phyloP scores from a whole-genome alignment of 176 grass and related monocot species.

The Cenchrus fungigraminus region DNA sequence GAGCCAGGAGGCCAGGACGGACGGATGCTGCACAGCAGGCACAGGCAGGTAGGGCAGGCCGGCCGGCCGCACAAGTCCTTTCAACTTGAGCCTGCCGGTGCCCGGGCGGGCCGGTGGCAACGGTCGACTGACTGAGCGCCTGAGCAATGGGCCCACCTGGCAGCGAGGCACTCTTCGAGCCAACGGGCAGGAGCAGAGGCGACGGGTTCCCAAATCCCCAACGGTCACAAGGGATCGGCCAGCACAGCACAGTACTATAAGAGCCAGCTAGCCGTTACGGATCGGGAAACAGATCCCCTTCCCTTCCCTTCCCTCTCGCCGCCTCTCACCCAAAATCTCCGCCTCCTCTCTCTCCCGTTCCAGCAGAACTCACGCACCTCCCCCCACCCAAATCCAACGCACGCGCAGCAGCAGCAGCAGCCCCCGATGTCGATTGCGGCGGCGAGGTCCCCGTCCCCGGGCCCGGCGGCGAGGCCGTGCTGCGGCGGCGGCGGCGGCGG shows the following conservation, averaged over 20 bases:
- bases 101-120: neutral
- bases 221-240: constrained; percentile 17
- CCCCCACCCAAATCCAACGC: neutral
- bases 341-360: neutral
- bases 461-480: constrained; percentile 28
- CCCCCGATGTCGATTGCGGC: constrained; percentile 33
- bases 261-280: constrained; percentile 30
- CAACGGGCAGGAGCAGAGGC: neutral
- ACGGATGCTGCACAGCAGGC: too few species aligned
- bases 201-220: constrained; percentile 9
- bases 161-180: neutral
- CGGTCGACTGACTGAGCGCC: neutral
- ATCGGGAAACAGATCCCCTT: neutral
- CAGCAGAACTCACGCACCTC: neutral
- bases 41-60: too few species aligned
- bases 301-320: too few species aligned
- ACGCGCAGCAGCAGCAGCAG: too few species aligned
- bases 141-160: too few species aligned
- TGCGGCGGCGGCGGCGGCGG: neutral
- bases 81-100: neutral
- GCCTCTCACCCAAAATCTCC: neutral
- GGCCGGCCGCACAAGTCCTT: too few species aligned
- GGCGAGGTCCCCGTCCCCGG: constrained; percentile 56
- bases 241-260: neutral
- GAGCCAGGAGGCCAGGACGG: too few species aligned